Evolutionary conservation across 306 rosid genomes (phyloP).

Genomic region (Gastrolobium villosum): DNA sequence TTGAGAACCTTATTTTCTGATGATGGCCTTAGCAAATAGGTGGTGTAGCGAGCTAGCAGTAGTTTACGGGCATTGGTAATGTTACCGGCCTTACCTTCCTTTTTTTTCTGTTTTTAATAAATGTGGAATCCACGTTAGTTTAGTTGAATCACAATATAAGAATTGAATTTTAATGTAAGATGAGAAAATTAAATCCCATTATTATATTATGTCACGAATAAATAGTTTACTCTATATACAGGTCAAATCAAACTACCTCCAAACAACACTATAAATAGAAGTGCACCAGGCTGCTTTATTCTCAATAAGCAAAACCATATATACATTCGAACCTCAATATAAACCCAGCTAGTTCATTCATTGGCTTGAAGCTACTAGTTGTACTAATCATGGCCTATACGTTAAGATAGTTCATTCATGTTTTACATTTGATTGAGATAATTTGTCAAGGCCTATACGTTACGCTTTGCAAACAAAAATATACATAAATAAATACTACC

Average conservation of each 20-base stretch:
- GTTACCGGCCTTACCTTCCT: no score
- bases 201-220: background rate
- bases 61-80: background rate
- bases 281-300: slow-evolving; percentile 25
- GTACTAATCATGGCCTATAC: slow-evolving; percentile 50
- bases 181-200: no score
- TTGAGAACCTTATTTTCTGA: background rate
- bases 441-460: no score
- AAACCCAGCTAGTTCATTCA: background rate
- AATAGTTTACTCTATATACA: background rate
- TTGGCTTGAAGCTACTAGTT: background rate
- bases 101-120: no score
- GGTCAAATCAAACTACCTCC: background rate
- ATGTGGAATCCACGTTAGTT: no score
- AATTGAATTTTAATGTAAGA: no score
- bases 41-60: background rate
- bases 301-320: slow-evolving; percentile 11
- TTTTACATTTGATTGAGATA: no score
- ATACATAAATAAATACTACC: no score
- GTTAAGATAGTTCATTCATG: no score
- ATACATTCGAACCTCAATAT: background rate
- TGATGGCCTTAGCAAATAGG: background rate
- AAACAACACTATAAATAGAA: slow-evolving; percentile 50
- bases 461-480: no score
- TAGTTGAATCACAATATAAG: no score